phyloP scores from a whole-genome alignment of 2,329 filamentous ascomycete genomes.

The Orbilia oligospora region DNA sequence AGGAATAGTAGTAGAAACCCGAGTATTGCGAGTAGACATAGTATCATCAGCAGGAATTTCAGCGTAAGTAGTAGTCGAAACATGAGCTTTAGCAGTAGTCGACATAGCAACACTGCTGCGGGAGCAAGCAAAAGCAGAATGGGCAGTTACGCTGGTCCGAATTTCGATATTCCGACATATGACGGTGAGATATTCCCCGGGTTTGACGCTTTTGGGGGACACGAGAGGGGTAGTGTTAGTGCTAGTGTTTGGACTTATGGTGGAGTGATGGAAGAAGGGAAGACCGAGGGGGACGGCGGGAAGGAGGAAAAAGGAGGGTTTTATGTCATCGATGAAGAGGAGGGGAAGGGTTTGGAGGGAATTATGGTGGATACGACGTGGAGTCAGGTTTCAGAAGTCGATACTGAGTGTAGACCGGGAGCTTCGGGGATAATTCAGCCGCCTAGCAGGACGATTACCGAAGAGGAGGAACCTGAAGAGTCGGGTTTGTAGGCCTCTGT shows the following conservation, averaged over 20 bases:
- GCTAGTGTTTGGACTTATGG: slow-evolving; percentile 34
- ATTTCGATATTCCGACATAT: slow-evolving; percentile 14
- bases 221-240: slow-evolving; percentile 14
- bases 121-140: background rate
- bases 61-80: slow-evolving; percentile 11
- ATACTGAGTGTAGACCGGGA: background rate
- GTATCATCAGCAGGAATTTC: slow-evolving; percentile 11
- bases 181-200: slow-evolving; percentile 2
- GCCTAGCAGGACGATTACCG: background rate
- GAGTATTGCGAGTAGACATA: slow-evolving; percentile 10
- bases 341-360: slow-evolving; percentile 18
- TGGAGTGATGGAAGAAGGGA: slow-evolving; percentile 26
- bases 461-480: background rate
- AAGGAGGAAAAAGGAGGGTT: slow-evolving; percentile 14
- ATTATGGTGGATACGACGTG: slow-evolving; percentile 41
- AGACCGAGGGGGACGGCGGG: background rate
- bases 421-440: background rate
- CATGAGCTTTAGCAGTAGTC: slow-evolving; percentile 19
- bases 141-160: background rate
- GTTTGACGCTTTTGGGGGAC: slow-evolving; percentile 1
- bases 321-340: slow-evolving; percentile 39
- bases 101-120: background rate
- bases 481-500: background rate
- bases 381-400: slow-evolving; percentile 42
- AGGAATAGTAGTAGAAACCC: slow-evolving; percentile 5